Percentiles rank a stretch among this genome's conserved stretches.
These are phyloP conservation scores for Xanthoceras sorbifolium DNA, from an alignment of 345 rosid genomes.

Conservation along the genomic window DNA sequence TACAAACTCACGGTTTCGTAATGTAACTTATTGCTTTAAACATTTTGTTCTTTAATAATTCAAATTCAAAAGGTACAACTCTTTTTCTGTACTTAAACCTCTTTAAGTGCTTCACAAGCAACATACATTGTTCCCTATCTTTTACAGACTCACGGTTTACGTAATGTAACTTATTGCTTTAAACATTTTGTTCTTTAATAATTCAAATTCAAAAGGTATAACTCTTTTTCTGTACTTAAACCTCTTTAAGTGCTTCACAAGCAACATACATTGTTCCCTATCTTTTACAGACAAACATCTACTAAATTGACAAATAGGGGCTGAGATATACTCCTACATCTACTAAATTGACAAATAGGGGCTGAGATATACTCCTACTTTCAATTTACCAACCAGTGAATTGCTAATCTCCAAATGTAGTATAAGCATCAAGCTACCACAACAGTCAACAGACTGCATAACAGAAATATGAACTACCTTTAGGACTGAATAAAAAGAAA, in stretches of 20 bases:
- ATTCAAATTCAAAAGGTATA: neutral
- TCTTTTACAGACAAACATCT: neutral
- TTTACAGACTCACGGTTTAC: neutral
- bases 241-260: neutral
- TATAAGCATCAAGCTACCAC: neutral
- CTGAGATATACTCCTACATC: neutral
- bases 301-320: neutral
- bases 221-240: neutral
- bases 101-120: neutral
- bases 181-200: neutral
- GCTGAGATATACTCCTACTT: neutral
- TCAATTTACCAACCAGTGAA: neutral
- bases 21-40: neutral
- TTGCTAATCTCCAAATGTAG: neutral
- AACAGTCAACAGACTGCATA: neutral
- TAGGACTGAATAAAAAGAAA: neutral
- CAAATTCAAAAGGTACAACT: neutral
- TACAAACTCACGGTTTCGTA: neutral
- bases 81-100: neutral
- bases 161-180: neutral
- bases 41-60: neutral
- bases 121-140: neutral
- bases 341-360: neutral
- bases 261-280: neutral
- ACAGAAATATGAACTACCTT: conserved; percentile 8